These are phyloP conservation scores for Xanthoconium separans DNA, from an alignment of 1,284 basidiomycete species.

Conservation along the genomic window DNA sequence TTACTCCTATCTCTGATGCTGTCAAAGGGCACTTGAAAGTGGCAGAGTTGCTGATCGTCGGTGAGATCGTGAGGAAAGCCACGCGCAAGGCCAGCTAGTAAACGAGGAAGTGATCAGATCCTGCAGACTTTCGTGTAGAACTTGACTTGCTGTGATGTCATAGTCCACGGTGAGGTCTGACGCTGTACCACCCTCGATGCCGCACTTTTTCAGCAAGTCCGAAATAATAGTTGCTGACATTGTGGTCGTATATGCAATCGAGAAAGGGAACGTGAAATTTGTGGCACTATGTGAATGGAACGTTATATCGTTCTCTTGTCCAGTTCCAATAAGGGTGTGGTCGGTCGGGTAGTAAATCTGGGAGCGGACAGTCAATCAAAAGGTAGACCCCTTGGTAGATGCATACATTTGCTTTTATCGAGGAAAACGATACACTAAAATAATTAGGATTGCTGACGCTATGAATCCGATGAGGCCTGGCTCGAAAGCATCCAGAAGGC, in stretches of 20 bases:
- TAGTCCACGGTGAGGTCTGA: slow-evolving; percentile 67
- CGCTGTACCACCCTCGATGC: slow-evolving; percentile 45
- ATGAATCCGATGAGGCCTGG: slow-evolving; percentile 10
- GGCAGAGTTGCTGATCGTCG: slow-evolving; percentile 64
- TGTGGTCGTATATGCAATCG: slow-evolving; percentile 65
- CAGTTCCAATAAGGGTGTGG: slow-evolving; percentile 62
- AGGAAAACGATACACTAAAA: slow-evolving; percentile 72
- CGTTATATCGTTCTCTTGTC: slow-evolving; percentile 57
- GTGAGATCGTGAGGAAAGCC: slow-evolving; percentile 66
- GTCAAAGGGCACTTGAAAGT: slow-evolving; percentile 69
- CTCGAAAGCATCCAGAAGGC: slow-evolving; percentile 1
- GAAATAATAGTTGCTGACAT: slow-evolving; percentile 67
- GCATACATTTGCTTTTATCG: slow-evolving; percentile 63
- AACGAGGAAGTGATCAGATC: slow-evolving; percentile 13
- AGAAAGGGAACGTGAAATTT: slow-evolving; percentile 82
- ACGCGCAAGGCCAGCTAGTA: slow-evolving; percentile 60
- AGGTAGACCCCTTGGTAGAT: neutral
- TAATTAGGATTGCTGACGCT: slow-evolving; percentile 88
- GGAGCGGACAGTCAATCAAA: slow-evolving; percentile 5
- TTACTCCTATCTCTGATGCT: slow-evolving; percentile 28
- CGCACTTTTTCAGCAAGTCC: slow-evolving; percentile 72
- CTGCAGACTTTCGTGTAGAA: neutral
- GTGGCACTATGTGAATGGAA: slow-evolving; percentile 67
- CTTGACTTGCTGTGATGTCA: slow-evolving; percentile 53
- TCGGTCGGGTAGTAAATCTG: slow-evolving; percentile 77